phyloP scores from a whole-genome alignment of 2,329 filamentous ascomycete species.

The Pestalotiopsis sp. region DNA sequence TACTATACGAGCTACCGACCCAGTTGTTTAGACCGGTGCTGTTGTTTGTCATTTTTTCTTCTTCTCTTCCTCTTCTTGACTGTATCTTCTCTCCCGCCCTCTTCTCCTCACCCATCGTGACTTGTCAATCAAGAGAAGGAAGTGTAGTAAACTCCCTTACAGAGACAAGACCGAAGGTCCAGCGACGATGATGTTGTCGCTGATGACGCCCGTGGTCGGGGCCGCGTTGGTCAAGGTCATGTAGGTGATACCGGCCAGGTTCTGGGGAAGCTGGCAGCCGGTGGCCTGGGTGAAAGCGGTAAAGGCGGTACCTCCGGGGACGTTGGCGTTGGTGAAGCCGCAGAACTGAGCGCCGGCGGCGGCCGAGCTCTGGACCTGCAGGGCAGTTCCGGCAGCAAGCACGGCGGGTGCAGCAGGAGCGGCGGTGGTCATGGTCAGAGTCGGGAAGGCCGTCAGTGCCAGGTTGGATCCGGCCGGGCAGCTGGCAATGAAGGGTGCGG shows the following conservation, averaged over 20 bases:
- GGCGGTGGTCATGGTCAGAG: constrained; percentile 52
- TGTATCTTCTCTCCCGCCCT: neutral
- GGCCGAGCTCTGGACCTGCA: constrained; percentile 53
- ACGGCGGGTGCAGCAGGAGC: constrained; percentile 40
- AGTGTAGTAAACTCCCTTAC: constrained; percentile 18
- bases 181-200: constrained; percentile 66
- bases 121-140: neutral
- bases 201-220: constrained; percentile 52
- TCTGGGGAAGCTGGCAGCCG: constrained; percentile 63
- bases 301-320: constrained; percentile 62
- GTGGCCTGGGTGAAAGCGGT: constrained; percentile 53
- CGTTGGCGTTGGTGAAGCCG: constrained; percentile 66
- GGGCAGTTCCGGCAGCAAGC: constrained; percentile 40
- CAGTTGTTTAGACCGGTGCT: constrained; percentile 9
- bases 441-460: constrained; percentile 64
- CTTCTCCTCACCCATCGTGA: neutral
- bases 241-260: constrained; percentile 66
- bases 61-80: neutral
- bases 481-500: constrained; percentile 70
- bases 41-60: neutral
- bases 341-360: constrained; percentile 58
- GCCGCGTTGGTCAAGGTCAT: constrained; percentile 62
- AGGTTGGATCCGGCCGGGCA: constrained; percentile 70
- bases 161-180: constrained; percentile 62
- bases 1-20: constrained; percentile 14